Evolutionary conservation across 2,329 filamentous ascomycete species (phyloP).

Genomic region (Thielaviopsis musarum): DNA sequence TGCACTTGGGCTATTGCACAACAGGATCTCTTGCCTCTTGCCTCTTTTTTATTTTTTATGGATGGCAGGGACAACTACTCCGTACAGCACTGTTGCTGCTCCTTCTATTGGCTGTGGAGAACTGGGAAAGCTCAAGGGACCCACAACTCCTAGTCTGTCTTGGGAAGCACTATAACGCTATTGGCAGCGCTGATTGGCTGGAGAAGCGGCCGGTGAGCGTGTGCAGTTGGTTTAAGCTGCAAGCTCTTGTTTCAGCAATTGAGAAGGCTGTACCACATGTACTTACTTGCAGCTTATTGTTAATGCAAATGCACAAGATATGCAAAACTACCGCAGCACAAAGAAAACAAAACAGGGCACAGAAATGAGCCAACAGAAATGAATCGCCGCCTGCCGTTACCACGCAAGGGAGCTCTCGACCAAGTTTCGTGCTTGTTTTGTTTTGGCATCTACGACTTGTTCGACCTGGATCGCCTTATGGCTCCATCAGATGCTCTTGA

Average conservation of each 20-base stretch:
- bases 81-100: background rate
- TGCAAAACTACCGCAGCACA: no score
- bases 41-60: background rate
- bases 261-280: background rate
- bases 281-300: background rate
- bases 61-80: background rate
- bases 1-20: background rate
- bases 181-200: background rate
- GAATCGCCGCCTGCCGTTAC: no score
- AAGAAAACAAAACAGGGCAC: no score
- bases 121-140: background rate
- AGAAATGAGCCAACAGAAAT: no score
- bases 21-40: background rate
- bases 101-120: background rate
- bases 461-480: background rate
- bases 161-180: background rate
- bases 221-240: background rate
- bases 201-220: background rate
- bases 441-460: background rate
- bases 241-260: background rate
- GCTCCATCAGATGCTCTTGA: background rate
- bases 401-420: background rate
- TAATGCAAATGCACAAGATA: background rate
- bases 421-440: background rate
- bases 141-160: background rate